A percentile compares a stretch with the other conserved stretches of the same genome.
Conservation (phyloP, 805 yeast species). For the Grigorovia yakushimaensis region DNA sequence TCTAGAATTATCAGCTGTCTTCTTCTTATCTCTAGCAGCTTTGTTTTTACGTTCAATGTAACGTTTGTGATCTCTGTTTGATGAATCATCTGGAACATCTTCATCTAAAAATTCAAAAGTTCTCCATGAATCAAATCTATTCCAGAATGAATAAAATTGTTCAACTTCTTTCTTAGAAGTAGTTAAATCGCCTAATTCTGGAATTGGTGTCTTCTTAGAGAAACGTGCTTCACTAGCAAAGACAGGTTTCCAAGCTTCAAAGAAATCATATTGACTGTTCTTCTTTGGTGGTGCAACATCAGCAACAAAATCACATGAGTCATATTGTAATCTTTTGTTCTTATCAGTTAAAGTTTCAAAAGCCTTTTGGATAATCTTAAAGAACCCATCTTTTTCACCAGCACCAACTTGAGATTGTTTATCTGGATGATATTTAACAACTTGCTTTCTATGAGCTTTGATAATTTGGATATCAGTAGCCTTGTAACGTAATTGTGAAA, state of each 20-base stretch:
- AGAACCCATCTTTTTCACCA: slow-evolving; percentile 89
- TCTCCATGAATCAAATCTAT: slow-evolving; percentile 95
- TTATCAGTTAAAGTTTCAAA: slow-evolving; percentile 84
- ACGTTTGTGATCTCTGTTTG: slow-evolving; percentile 99
- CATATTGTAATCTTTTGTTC: slow-evolving; percentile 81
- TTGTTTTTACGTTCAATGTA: slow-evolving; percentile 95
- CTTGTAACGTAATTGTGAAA: slow-evolving; percentile 79
- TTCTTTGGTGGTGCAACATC: slow-evolving; percentile 77
- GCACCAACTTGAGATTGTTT: slow-evolving; percentile 85
- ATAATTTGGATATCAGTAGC: slow-evolving; percentile 91
- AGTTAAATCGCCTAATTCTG: slow-evolving; percentile 59
- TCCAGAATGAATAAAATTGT: slow-evolving; percentile 83
- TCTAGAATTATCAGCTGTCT: slow-evolving; percentile 94
- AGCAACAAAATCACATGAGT: slow-evolving; percentile 87
- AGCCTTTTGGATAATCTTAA: slow-evolving; percentile 96
- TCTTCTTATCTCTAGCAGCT: slow-evolving; percentile 93
- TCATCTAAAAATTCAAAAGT: slow-evolving; percentile 96
- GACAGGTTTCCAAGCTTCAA: slow-evolving; percentile 85
- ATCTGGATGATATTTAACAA: slow-evolving; percentile 95
- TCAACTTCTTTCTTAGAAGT: slow-evolving; percentile 75
- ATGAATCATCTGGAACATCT: slow-evolving; percentile 98
- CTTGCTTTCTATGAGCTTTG: slow-evolving; percentile 95
- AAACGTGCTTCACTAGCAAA: slow-evolving; percentile 87
- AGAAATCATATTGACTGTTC: slow-evolving; percentile 67
- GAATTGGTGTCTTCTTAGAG: slow-evolving; percentile 86